phyloP scores from a whole-genome alignment of 176 grass and related monocot genomes.

The Echinochloa phyllopogon region DNA sequence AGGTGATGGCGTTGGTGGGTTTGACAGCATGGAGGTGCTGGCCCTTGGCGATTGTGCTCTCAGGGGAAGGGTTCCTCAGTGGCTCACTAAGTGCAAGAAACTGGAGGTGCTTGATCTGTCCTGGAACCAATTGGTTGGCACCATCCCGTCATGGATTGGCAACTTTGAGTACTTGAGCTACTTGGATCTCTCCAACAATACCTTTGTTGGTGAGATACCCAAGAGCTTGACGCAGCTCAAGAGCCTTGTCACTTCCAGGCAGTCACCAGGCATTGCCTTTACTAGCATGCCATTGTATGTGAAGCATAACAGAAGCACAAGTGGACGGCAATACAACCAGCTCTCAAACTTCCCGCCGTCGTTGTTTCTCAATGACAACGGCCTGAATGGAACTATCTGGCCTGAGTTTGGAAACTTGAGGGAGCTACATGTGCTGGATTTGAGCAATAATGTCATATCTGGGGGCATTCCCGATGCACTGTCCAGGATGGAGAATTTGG shows the following conservation, averaged over 20 bases:
- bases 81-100: conserved; percentile 70
- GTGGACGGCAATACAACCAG: conserved; percentile 86
- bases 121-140: conserved; percentile 79
- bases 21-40: conserved; percentile 74
- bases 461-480: conserved; percentile 76
- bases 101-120: conserved; percentile 95
- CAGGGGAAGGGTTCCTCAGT: conserved; percentile 65
- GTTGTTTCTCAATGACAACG: conserved; percentile 78
- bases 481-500: conserved; percentile 87
- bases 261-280: conserved; percentile 40
- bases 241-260: conserved; percentile 59
- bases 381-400: conserved; percentile 77
- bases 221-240: conserved; percentile 81
- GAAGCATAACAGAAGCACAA: conserved; percentile 83
- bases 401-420: conserved; percentile 81
- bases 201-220: conserved; percentile 67
- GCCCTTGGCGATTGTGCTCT: conserved; percentile 83
- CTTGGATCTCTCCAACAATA: conserved; percentile 94
- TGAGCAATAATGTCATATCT: conserved; percentile 81
- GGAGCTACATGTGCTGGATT: conserved; percentile 87
- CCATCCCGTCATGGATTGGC: conserved; percentile 64
- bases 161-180: conserved; percentile 76
- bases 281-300: conserved; percentile 83
- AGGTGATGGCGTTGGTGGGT: conserved; percentile 26
- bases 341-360: conserved; percentile 91